A percentile compares a stretch with the other conserved stretches of the same genome.
phyloP scores from a whole-genome alignment of 805 yeast genomes.

The Spathaspora passalidarum region DNA sequence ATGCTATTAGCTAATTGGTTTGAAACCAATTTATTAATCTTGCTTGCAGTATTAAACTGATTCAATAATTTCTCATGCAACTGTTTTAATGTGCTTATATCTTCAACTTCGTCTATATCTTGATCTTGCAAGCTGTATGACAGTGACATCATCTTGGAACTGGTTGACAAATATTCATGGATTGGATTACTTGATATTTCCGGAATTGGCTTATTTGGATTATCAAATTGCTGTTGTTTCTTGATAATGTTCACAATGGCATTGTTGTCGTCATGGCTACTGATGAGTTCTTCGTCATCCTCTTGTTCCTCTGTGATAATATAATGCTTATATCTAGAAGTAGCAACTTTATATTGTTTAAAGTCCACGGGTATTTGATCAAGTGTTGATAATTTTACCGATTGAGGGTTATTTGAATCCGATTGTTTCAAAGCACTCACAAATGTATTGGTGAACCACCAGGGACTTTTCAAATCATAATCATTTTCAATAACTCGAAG shows the following conservation, averaged over 20 bases:
- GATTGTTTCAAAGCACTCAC: conserved; percentile 20
- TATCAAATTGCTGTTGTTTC: conserved; percentile 9
- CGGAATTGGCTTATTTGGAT: conserved; percentile 1
- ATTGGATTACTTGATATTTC: conserved; percentile 3
- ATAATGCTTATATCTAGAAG: conserved; percentile 26
- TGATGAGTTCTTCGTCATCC: conserved; percentile 3
- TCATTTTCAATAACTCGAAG: conserved; percentile 28
- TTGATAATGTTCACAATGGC: conserved; percentile 6
- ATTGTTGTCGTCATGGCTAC: conserved; percentile 5
- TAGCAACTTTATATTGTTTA: conserved; percentile 33
- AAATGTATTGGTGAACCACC: conserved; percentile 39
- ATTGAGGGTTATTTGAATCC: neutral
- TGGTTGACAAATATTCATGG: conserved; percentile 4
- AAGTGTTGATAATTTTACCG: conserved; percentile 15
- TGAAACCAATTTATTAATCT: conserved; percentile 35
- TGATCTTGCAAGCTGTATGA: conserved; percentile 13
- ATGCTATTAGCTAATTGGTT: conserved; percentile 22
- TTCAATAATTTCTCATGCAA: conserved; percentile 27
- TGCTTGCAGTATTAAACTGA: conserved; percentile 34
- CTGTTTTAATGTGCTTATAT: conserved; percentile 15
- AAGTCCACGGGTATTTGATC: conserved; percentile 28
- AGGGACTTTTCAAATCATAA: conserved; percentile 34
- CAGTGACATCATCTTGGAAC: conserved; percentile 3
- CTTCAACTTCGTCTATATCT: conserved; percentile 14
- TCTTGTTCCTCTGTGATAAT: conserved; percentile 4